Conservation (phyloP, 352 stramenopile species). For the Pythium insidiosum region DNA sequence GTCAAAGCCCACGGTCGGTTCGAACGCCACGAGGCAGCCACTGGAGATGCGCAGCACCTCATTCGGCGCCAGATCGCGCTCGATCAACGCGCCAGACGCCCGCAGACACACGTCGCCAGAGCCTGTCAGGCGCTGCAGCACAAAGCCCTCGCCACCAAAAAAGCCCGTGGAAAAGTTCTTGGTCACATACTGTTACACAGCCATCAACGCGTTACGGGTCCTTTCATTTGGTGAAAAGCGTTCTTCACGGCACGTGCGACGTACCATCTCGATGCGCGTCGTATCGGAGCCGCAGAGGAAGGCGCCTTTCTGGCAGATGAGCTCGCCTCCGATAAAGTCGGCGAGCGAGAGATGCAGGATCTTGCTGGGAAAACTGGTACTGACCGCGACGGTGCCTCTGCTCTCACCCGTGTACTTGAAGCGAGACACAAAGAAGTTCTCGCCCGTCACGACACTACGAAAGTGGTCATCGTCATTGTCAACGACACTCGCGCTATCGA, state of each 20-base stretch:
- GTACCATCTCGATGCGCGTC: slow-evolving; percentile 87
- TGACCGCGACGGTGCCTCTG: slow-evolving; percentile 82
- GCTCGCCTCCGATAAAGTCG: slow-evolving; percentile 77
- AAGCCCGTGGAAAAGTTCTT: slow-evolving; percentile 88
- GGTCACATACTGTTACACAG: slow-evolving; percentile 89
- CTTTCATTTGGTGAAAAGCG: too few species aligned
- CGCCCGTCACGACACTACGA: slow-evolving; percentile 58
- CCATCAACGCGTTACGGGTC: too few species aligned
- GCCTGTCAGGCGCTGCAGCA: slow-evolving; percentile 89
- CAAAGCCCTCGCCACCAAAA: slow-evolving; percentile 94
- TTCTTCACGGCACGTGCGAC: too few species aligned
- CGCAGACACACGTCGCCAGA: slow-evolving; percentile 89
- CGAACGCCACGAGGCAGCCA: slow-evolving; percentile 88
- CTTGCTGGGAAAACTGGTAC: slow-evolving; percentile 86
- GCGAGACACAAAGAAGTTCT: slow-evolving; percentile 76
- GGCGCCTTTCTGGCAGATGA: slow-evolving; percentile 91
- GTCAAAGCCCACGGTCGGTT: slow-evolving; percentile 82
- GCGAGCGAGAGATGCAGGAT: slow-evolving; percentile 84
- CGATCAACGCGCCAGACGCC: slow-evolving; percentile 84
- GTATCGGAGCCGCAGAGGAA: slow-evolving; percentile 90
- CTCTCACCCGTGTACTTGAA: slow-evolving; percentile 55
- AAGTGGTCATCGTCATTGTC: too few species aligned
- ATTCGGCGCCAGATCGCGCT: slow-evolving; percentile 76
- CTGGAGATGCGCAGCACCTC: slow-evolving; percentile 90
- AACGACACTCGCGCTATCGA: too few species aligned